A percentile compares a stretch with the other conserved stretches of the same genome.
Evolutionary conservation across 257 asterid species (phyloP).

Genomic region (Penstemon davidsonii): DNA sequence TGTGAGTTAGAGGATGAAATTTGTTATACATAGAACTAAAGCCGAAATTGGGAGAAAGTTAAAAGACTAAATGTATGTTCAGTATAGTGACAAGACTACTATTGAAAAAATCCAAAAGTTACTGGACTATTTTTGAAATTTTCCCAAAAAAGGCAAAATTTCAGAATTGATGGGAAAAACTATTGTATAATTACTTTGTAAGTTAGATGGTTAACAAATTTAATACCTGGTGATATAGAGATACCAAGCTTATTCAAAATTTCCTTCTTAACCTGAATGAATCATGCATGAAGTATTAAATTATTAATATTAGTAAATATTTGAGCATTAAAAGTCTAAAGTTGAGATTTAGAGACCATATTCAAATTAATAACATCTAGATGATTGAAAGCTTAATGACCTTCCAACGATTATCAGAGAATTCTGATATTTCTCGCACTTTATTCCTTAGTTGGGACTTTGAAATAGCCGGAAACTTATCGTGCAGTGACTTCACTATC

Average conservation of each 20-base stretch:
- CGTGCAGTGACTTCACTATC: conserved; percentile 52
- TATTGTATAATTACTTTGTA: too few species aligned
- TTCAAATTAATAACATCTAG: not conserved
- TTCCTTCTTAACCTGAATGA: conserved; percentile 76
- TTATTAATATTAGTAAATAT: not conserved
- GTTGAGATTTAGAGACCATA: not conserved
- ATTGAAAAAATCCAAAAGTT: too few species aligned
- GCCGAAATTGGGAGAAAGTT: too few species aligned
- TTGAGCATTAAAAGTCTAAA: not conserved
- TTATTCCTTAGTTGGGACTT: conserved; percentile 69
- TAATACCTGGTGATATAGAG: conserved; percentile 64
- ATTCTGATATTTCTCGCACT: conserved; percentile 82
- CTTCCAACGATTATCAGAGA: conserved; percentile 84
- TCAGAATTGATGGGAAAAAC: too few species aligned
- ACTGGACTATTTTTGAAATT: too few species aligned
- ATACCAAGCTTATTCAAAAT: conserved; percentile 60
- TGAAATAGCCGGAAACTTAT: conserved; percentile 56
- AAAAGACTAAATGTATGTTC: too few species aligned
- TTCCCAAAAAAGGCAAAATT: too few species aligned
- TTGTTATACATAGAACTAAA: too few species aligned
- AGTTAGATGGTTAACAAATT: too few species aligned
- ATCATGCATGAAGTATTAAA: too few species aligned
- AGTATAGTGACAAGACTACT: too few species aligned
- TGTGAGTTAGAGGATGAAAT: too few species aligned
- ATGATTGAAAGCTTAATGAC: conserved; percentile 36